Evolutionary conservation across 805 yeast genomes (phyloP), one percentile per base, ranked within the genome.

Genomic region (Zygosaccharomyces pseudorouxii): DNA sequence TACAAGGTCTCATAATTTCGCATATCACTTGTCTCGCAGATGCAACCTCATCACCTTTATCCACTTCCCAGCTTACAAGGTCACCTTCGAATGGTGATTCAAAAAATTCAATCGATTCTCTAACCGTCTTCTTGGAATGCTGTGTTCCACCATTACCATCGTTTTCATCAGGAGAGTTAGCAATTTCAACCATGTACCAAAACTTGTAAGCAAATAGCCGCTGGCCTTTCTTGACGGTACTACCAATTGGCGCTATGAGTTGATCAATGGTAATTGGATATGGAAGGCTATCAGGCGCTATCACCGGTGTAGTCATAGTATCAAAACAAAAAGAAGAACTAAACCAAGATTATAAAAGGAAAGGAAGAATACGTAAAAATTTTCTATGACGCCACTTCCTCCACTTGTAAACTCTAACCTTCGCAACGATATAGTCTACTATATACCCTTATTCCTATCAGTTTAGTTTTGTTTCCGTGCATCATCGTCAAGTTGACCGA

Each of bases 31-130:
- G 79, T 30, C 73, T 72, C 10, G 68, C 49, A 27, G 67, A 63
- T 10, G 64, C 64, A 14, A 92, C 71, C 53, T 78, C 81, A 56
- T 86, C 89, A 36, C 86, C 84, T 1, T 71, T 71, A 6, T 68
- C 64, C 4, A 88, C 74, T 20, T 68, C 58, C 54, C 89, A 70
- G 9, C 68, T 59, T 6, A 71, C 65, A 3, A 93, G 68, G 35
- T 71, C 71, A 0, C 98, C 98, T 51, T 80, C 86, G 25, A 87
- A 73, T 0, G 97, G 97, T 33, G 84, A 76, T 63, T 92, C 98
- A 63, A 81, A 89, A 2, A 85, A 75, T 1, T 89, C 92, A 10
- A 83, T 80, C 23, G 80, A 71, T 57, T 86, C 90, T 25, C 67
- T 54, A 2, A 84, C 86, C 51, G 71, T 64, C 51, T 71, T 67